Base-by-base conservation (phyloP, 2,329 filamentous ascomycete genomes). In the Fulvia fulva region DNA sequence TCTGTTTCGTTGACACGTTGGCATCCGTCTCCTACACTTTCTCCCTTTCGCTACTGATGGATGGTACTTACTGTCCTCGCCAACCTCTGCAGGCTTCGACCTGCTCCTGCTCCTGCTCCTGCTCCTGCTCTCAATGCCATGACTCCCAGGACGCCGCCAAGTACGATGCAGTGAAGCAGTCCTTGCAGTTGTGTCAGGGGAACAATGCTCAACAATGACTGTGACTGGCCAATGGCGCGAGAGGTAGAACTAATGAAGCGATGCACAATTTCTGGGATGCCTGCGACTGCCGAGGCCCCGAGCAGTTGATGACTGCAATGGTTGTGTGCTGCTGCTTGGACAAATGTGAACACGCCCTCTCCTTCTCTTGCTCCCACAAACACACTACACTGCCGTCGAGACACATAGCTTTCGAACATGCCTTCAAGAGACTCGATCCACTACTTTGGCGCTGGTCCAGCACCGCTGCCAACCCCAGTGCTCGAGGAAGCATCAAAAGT, bases 361-460 rank as follows among this genome's bases (percentile, higher is more conserved):
- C 34, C 5, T 9, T 16, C 44, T 22, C 9, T 53, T 32, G 9
- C n/a, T 22, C 19, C 11, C 55, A 47, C 1, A 30, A 28, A 21
- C 26, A 22, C 23, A 19, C 25, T 14, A 22, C 7, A 14, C 3
- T 41, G 11, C 23, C 23, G 6, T 28, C 8, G 14, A 16, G 55
- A 66, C 32, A 23, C 6, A 11, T 23, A 26, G 21, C 23, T 47
- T 21, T 16, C 11, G 8, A 26, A 11, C 19, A 90, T 93, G 89
- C 87, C 88, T 68, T 78, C 83, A 63, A 82, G 90, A 75, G 80
- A 85, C 67, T 87, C 93, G 63, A 84, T 94, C 72, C 83, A 87
- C 65, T 94, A 95, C 77, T 96, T 96, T 68, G 91, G 92, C 61
- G 92, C 93, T 54, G 93, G 93, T 63, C 93, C 93, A 51, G 91